Evolutionary conservation across 805 yeast species (phyloP).

Genomic region (Blastobotrys mokoenaii): DNA sequence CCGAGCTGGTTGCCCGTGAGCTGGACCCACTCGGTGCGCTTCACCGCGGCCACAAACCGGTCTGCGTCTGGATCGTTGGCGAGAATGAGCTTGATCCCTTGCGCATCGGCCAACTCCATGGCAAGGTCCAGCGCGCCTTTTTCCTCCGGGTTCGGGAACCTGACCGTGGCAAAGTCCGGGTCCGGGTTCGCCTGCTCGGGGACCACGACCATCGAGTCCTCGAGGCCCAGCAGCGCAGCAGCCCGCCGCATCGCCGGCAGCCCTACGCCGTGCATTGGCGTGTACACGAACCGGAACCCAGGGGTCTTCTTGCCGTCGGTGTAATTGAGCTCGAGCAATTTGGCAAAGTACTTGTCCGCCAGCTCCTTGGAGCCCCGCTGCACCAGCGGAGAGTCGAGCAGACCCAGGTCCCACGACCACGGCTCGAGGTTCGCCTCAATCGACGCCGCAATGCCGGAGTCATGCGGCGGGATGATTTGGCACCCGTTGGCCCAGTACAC

Average conservation of each 20-base stretch:
- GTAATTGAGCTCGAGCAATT: conserved; percentile 4
- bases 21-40: conserved; percentile 55
- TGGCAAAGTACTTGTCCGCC: conserved; percentile 10
- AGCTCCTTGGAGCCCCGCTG: conserved; percentile 7
- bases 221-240: conserved; percentile 31
- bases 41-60: conserved; percentile 75
- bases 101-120: conserved; percentile 47
- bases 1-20: conserved; percentile 91
- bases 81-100: conserved; percentile 47
- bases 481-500: conserved; percentile 93
- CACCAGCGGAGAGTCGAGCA: conserved; percentile 34
- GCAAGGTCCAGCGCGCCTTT: conserved; percentile 81
- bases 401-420: conserved; percentile 39
- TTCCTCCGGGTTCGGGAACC: conserved; percentile 94
- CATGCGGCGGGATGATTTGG: conserved; percentile 92
- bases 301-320: conserved; percentile 3
- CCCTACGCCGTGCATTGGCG: conserved; percentile 97
- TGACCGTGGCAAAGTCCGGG: conserved; percentile 78
- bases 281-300: conserved; percentile 52
- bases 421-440: conserved; percentile 59
- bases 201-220: conserved; percentile 37
- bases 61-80: conserved; percentile 99
- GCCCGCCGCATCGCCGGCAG: conserved; percentile 45
- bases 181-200: conserved; percentile 65
- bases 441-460: conserved; percentile 54